phyloP scores from a whole-genome alignment of 495 filamentous ascomycete species.

The Neurospora cerealis region DNA sequence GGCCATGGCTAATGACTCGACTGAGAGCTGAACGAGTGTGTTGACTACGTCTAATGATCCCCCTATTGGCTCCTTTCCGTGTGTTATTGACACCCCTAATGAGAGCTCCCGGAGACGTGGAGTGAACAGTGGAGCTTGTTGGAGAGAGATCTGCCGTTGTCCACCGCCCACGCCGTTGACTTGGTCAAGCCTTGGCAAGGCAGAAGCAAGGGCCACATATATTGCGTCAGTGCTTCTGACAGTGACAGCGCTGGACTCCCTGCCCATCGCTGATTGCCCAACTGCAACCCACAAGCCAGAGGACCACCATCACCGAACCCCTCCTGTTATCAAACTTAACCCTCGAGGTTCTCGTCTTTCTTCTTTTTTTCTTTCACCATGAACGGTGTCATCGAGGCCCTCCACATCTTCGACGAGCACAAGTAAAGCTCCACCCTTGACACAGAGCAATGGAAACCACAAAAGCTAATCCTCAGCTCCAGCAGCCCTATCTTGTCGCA shows the following conservation, averaged over 20 bases:
- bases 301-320: not conserved
- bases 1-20: slow-evolving; percentile 22
- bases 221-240: slow-evolving; percentile 21
- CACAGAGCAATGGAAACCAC: not conserved
- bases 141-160: not conserved
- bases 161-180: slow-evolving; percentile 1
- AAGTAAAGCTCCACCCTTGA: slow-evolving; percentile 44
- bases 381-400: slow-evolving; percentile 83
- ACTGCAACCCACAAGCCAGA: not conserved
- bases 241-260: not conserved
- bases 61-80: not conserved
- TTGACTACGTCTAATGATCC: not conserved
- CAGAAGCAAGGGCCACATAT: not conserved
- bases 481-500: slow-evolving; percentile 43
- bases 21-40: not conserved
- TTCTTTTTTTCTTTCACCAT: slow-evolving; percentile 29
- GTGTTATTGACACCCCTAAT: not conserved
- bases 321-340: not conserved
- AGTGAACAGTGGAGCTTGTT: not conserved
- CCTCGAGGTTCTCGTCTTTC: not conserved
- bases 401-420: slow-evolving; percentile 93
- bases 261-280: not conserved
- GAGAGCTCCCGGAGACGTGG: not conserved
- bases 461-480: not conserved
- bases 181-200: not conserved